These are phyloP conservation scores for Prunus mongolica DNA, from an alignment of 306 rosid genomes.

Conservation along the genomic window DNA sequence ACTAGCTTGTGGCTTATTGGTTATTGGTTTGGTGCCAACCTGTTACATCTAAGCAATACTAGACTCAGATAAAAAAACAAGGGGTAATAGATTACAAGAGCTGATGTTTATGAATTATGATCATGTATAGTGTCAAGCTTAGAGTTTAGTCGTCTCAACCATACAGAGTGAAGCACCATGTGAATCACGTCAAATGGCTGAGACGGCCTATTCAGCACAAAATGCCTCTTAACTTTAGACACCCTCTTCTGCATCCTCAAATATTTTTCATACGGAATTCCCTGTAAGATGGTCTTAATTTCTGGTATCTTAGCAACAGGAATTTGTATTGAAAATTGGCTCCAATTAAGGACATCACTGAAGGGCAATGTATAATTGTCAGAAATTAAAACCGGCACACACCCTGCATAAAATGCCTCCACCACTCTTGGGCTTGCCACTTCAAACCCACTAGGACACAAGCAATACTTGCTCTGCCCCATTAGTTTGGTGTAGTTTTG, in stretches of 20 bases:
- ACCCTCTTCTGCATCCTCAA: conserved; percentile 40
- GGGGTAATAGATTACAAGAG: not conserved
- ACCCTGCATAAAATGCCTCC: conserved; percentile 51
- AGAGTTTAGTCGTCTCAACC: conserved; percentile 68
- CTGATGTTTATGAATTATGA: not conserved
- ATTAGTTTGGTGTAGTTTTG: conserved; percentile 34
- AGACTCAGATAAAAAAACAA: not conserved
- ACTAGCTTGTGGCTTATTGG: not conserved
- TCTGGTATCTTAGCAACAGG: conserved; percentile 44
- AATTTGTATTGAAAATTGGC: conserved; percentile 42
- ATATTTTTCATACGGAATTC: conserved; percentile 33
- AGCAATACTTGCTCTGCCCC: conserved; percentile 53
- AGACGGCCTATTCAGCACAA: conserved; percentile 49
- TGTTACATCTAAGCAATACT: not conserved
- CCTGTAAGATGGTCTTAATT: conserved; percentile 45
- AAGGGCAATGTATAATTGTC: conserved; percentile 55
- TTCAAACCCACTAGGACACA: conserved; percentile 82
- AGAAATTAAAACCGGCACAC: conserved; percentile 65
- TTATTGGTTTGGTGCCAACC: not conserved
- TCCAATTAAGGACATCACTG: conserved; percentile 70
- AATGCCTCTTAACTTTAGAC: conserved; percentile 50
- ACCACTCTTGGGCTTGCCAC: conserved; percentile 81
- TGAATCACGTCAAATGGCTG: conserved; percentile 53
- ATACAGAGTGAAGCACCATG: conserved; percentile 74
- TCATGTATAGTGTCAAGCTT: not conserved